Base-by-base conservation (phyloP, 1,139 yeast genomes). In the Pichia sp. region DNA sequence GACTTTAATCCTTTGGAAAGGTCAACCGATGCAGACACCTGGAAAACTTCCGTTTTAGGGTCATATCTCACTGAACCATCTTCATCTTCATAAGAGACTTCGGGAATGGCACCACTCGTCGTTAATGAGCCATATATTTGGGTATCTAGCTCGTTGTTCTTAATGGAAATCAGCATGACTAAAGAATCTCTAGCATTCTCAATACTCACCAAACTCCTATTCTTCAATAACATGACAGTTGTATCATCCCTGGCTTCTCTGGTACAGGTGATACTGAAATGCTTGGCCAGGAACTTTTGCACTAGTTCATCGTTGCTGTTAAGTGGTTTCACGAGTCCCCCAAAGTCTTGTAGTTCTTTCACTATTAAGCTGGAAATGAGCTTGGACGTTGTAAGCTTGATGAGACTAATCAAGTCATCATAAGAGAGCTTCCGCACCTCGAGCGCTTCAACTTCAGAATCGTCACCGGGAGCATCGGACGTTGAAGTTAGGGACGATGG, bases 321-420 rank as follows among this genome's bases (percentile, higher is more conserved):
- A 23, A 50, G 35, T 5, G 48, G 60, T 36, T 68, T 49, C 40
- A 64, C 62, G 34, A 55, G 55, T 35, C 74, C 63, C 1, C 63
- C 60, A 41, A 64, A 62, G 13, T 48, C 49, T 23, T 64, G 66
- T 41, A 81, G 63, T 40, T 82, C 86, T 46, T 74, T 79, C 14
- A 75, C 63, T 6, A 81, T 66, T 64, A 79, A 66, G 45, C 79
- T 81, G 41, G 77, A 74, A 35, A 79, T 68, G 35, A 81, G 70
- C 59, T 68, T 69, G 39, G 77, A 76, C 3, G 81, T 68, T 22
- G 82, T 70, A 11, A 67, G 51, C 24, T 66, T 68, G 12, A 79
- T 67, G 29, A 80, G 56, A 2, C 63, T 57, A 35, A 64, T 59
- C 40, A 79, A 69, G 42, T 69, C 73, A 32, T 62, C 62, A 49